Evolutionary conservation across 495 filamentous ascomycete genomes (phyloP), one percentile per base, ranked within the genome.

Genomic region (Neurospora sp.): DNA sequence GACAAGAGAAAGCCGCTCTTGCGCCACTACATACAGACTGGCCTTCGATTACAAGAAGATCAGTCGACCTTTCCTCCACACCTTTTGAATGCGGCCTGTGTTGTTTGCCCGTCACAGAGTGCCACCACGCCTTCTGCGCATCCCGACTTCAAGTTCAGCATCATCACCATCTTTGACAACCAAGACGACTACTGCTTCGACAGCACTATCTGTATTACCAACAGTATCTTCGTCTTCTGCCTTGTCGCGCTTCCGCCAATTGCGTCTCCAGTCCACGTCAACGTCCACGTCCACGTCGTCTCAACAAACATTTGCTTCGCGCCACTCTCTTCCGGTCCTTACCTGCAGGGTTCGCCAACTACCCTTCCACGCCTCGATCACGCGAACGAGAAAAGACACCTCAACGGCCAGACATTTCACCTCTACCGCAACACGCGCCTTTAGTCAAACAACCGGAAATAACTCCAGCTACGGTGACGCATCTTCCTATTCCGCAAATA

Each of bases 401-500:
- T 66, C 54, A 35, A 66, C 54, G 54, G 54, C 27, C 54, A 35
- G 14, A 16, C 54, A 18, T 18, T 9, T 35, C 0, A 66, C 12
- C 54, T 66, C 54, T 66, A 66, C 54, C 54, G 54, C 54, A 35
- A 66, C 27, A 66, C 54, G 54, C 14, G 54, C 54, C 54, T 66
- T 66, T 66, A 66, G 54, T 2, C 54, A 35, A 35, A 66, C 54
- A 35, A 66, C 54, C 49, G 49, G 49, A 60, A 60, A 60, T 2
- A 60, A 0, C 49, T 60, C 49, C 20, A 60, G 11, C 20, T 60
- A 60, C 49, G 49, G 49, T 27, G 49, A 60, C 49, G 49, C 3
- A 20, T 49, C n/a, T 1, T 49, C 44, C 0, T 27, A 62, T 16
- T 73, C 82, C 73, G 77, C 75, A 73, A 74, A 76, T 69, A 85